Evolutionary conservation across 2,329 filamentous ascomycete genomes (phyloP), one percentile per base, ranked within the genome.

Genomic region (Periconia sp.): DNA sequence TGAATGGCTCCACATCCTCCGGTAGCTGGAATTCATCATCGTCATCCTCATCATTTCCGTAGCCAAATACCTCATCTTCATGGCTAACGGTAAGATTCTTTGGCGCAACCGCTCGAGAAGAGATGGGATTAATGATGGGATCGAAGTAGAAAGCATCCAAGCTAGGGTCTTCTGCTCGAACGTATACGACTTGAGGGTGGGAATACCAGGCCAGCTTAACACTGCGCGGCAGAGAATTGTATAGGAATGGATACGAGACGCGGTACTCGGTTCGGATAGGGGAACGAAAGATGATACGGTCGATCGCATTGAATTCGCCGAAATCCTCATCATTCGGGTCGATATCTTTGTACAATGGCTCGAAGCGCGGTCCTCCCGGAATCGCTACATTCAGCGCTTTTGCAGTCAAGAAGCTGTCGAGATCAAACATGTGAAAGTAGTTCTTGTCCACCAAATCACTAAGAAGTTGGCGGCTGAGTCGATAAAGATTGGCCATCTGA

Each of bases 241-340:
- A 99, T 5, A 99, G 79, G 68, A 87, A 96, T 0, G 94, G 94
- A 68, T 89, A 97, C 1, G 91, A 91, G 30, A 99, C 94, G 32
- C 92, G 85, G 63, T 95, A 96, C 72, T 99, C 94, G 7, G 92
- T 99, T 57, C 92, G 85, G 54, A 97, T 95, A 1, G 92, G 92
- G 33, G 88, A 87, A 54, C 94, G 88, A 80, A 99, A 99, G 57
- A 99, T 99, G 72, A 99, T 99, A 57, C 95, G 89, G 65, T 99
- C 94, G 60, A 99, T 99, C 23, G 94, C 94, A 65, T 99, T 99
- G 79, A 99, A 99, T 72, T 99, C 94, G 72, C 94, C 94, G 72
- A 99, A 99, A 66, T 99, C 94, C 70, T 99, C 94, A 57, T 97
- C 92, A 60, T 99, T 99, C 2, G 94, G 94, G 69, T 99, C 92